phyloP scores from a whole-genome alignment of 371 early-diverging fungal genomes.

The Actinomortierella wolfii region DNA sequence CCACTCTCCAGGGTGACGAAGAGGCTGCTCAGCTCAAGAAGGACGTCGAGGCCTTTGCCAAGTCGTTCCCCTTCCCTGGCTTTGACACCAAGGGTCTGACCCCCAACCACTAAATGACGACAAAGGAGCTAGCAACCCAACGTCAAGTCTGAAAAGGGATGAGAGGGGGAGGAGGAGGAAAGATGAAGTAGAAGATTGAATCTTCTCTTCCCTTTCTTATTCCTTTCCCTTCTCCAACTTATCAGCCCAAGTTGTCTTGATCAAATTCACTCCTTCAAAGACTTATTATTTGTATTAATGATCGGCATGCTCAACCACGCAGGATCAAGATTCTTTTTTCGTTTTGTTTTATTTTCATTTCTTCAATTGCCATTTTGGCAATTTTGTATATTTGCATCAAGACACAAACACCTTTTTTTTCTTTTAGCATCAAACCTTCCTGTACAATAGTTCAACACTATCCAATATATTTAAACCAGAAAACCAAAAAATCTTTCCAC shows the following conservation, averaged over 20 bases:
- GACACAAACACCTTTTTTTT: too few relatives aligned
- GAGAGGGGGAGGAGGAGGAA: too few relatives aligned
- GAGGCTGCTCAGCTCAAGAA: slow-evolving; percentile 79
- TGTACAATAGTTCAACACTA: slow-evolving; percentile 47
- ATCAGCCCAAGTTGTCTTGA: too few relatives aligned
- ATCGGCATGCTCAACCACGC: slow-evolving; percentile 8
- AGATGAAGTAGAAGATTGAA: too few relatives aligned
- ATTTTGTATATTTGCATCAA: too few relatives aligned
- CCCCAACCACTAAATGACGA: slow-evolving; percentile 39
- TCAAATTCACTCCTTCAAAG: too few relatives aligned
- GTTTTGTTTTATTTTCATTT: too few relatives aligned
- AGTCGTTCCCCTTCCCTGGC: slow-evolving; percentile 92
- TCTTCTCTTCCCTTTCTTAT: neutral
- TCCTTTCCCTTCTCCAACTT: neutral
- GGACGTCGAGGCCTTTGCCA: slow-evolving; percentile 93
- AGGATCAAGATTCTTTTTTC: slow-evolving; percentile 10
- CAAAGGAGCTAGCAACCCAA: neutral
- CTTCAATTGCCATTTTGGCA: too few relatives aligned
- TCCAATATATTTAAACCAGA: slow-evolving; percentile 43
- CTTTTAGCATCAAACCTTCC: slow-evolving; percentile 22
- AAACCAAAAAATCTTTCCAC: slow-evolving; percentile 12
- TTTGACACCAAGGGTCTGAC: slow-evolving; percentile 32
- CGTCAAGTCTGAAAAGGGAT: too few relatives aligned
- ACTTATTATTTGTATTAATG: too few relatives aligned
- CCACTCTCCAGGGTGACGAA: slow-evolving; percentile 68